A percentile compares a stretch with the other conserved stretches of the same genome.
phyloP scores from a whole-genome alignment of 108 stramenopile species.

The Aurantiochytrium sp. region DNA sequence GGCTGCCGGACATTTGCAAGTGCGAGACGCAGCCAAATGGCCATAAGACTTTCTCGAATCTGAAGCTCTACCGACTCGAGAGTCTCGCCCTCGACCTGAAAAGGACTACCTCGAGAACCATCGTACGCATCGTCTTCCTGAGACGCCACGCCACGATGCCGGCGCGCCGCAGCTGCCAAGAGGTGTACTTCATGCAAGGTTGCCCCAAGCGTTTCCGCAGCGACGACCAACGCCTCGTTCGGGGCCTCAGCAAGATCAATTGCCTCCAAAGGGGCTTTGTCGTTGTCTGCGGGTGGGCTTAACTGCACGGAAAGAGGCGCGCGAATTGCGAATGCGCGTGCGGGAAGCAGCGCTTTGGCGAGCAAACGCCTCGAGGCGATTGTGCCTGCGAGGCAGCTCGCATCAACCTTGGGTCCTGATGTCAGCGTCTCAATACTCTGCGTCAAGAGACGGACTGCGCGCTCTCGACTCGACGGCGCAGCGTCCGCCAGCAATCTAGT shows the following conservation, averaged over 20 bases:
- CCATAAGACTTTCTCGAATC: background rate
- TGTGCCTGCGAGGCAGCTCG: background rate
- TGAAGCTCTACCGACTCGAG: background rate
- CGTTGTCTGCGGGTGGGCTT: background rate
- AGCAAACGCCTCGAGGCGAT: background rate
- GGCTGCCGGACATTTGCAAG: background rate
- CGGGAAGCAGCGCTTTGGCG: background rate
- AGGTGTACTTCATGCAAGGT: background rate
- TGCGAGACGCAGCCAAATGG: background rate
- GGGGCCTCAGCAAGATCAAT: background rate
- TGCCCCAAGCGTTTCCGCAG: background rate
- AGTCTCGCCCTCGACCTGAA: background rate
- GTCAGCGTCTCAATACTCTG: background rate
- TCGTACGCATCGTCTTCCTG: background rate
- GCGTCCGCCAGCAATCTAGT: background rate
- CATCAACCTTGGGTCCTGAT: background rate
- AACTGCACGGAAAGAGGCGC: background rate
- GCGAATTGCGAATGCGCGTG: too few relatives aligned
- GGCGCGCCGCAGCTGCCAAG: background rate
- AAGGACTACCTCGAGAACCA: background rate
- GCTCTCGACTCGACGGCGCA: background rate
- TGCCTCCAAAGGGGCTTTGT: background rate
- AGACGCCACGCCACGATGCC: background rate
- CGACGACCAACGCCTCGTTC: background rate
- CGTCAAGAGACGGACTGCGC: background rate